These are phyloP conservation scores for Houttuynia cordata DNA, from an alignment of 164 flowering plant genomes.

Conservation along the genomic window DNA sequence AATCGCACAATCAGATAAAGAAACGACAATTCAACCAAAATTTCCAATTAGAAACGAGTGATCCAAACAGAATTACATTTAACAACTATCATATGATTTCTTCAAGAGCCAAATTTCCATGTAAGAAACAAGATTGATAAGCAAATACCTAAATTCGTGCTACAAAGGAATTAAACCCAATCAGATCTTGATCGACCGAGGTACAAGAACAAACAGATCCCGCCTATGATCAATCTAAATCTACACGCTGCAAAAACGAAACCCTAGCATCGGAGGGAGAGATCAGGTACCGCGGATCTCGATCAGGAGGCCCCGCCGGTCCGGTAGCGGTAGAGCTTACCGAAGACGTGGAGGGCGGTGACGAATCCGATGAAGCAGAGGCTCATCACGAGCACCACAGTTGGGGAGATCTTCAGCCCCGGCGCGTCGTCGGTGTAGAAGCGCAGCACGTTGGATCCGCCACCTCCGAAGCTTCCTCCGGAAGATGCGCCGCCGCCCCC, in stretches of 20 bases:
- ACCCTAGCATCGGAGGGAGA: background rate
- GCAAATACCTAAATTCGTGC: background rate
- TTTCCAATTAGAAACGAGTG: background rate
- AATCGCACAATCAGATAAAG: no score
- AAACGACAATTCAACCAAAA: background rate
- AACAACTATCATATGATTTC: background rate
- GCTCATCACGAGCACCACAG: conserved; percentile 83
- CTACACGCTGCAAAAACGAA: background rate
- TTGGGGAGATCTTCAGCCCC: conserved; percentile 77
- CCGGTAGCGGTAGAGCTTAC: conserved; percentile 68
- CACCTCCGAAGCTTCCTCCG: conserved; percentile 23
- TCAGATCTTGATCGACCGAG: background rate
- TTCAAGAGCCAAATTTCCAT: background rate
- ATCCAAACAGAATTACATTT: background rate
- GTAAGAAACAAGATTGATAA: no score
- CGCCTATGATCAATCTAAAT: background rate
- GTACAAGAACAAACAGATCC: no score
- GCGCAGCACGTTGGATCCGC: conserved; percentile 53
- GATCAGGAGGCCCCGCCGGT: conserved; percentile 31
- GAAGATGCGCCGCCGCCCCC: conserved; percentile 9
- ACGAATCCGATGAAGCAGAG: conserved; percentile 91
- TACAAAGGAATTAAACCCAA: background rate
- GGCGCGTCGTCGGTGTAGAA: conserved; percentile 93
- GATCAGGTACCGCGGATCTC: background rate
- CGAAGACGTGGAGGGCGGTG: conserved; percentile 85